These are phyloP conservation scores for Bjerkandera adusta DNA, from an alignment of 1,284 basidiomycete genomes.

Conservation along the genomic window DNA sequence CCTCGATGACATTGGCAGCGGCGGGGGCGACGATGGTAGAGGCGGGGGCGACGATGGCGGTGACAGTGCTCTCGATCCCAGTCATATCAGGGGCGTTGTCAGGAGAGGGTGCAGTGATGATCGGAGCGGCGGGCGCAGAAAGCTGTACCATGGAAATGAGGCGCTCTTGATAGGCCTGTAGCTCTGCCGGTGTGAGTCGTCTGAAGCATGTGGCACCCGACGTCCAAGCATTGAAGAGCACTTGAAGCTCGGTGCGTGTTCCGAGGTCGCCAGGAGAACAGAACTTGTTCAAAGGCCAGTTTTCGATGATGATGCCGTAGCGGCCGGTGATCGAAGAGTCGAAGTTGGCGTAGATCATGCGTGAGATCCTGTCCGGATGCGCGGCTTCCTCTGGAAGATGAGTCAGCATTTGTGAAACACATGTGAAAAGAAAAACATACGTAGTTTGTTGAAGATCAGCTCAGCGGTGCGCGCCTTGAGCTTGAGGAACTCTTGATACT, in stretches of 20 bases:
- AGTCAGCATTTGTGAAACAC: neutral
- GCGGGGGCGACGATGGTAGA: neutral
- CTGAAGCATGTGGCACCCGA: constrained; percentile 4
- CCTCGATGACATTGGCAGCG: neutral
- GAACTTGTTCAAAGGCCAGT: constrained; percentile 23
- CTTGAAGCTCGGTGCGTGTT: constrained; percentile 11
- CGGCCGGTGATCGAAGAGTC: constrained; percentile 18
- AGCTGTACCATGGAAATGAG: neutral
- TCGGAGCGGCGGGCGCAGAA: neutral
- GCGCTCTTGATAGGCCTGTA: neutral
- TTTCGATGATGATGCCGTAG: constrained; percentile 17
- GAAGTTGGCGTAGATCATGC: constrained; percentile 20
- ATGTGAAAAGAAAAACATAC: constrained; percentile 11
- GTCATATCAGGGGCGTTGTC: neutral
- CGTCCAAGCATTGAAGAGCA: constrained; percentile 13
- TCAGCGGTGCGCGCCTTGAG: constrained; percentile 7
- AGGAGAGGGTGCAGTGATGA: neutral
- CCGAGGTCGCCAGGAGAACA: constrained; percentile 16
- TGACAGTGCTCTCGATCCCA: neutral
- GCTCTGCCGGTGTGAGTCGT: neutral
- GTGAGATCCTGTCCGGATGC: neutral
- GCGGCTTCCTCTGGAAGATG: constrained; percentile 5
- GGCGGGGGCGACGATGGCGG: neutral
- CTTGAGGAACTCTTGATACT: constrained; percentile 2
- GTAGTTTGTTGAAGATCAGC: constrained; percentile 13